These are phyloP conservation scores for Azolla pinnata DNA, from an alignment of 75 land plant genomes.

Conservation along the genomic window DNA sequence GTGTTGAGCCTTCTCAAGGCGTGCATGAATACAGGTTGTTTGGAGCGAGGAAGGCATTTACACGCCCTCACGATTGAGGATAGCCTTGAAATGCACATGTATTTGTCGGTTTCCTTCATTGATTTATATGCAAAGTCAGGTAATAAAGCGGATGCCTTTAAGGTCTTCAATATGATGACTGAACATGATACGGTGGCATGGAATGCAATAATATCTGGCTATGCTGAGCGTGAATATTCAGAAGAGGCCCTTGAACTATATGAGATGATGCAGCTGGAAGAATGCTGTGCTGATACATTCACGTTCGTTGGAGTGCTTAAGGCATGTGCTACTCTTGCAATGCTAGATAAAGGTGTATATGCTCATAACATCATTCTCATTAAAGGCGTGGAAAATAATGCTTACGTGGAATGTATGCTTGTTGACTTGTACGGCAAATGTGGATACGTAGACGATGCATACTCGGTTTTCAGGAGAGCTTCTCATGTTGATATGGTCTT, in stretches of 20 bases:
- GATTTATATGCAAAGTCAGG: constrained; percentile 13
- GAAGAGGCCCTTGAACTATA: constrained; percentile 7
- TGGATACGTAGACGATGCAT: constrained; percentile 9
- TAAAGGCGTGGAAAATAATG: constrained; percentile 28
- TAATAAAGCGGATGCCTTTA: background rate
- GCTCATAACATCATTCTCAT: constrained; percentile 40
- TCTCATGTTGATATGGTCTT: background rate
- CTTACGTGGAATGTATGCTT: constrained; percentile 19
- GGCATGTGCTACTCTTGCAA: constrained; percentile 27
- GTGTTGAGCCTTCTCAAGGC: constrained; percentile 5
- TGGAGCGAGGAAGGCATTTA: constrained; percentile 4
- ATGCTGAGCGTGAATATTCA: background rate
- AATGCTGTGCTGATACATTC: constrained; percentile 23
- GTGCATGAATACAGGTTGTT: constrained; percentile 1
- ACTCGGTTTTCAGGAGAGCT: background rate
- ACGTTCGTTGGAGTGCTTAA: constrained; percentile 43
- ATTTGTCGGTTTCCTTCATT: background rate
- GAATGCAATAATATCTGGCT: background rate
- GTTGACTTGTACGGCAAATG: constrained; percentile 14
- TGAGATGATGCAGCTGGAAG: background rate
- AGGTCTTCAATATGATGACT: constrained; percentile 4
- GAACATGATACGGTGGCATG: constrained; percentile 4
- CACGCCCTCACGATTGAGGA: background rate
- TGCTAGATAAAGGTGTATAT: constrained; percentile 21
- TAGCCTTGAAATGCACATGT: background rate